phyloP scores from a whole-genome alignment of 768 basidiomycete genomes.

The Scleroderma bovista region DNA sequence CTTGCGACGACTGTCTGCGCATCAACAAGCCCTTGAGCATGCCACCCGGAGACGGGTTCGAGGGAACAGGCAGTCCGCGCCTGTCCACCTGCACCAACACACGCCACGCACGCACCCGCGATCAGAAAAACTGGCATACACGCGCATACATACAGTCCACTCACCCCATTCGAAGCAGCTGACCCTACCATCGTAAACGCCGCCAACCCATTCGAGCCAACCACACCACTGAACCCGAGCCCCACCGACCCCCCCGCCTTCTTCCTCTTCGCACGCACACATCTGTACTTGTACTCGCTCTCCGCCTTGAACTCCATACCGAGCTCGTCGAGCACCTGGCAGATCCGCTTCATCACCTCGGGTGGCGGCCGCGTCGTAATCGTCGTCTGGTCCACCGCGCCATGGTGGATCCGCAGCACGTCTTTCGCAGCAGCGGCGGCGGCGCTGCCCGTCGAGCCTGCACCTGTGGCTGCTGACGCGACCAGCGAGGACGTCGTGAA shows the following conservation, averaged over 20 bases:
- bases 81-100: constrained; percentile 68
- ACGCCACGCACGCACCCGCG: background rate
- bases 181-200: constrained; percentile 76
- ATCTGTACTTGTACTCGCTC: constrained; percentile 86
- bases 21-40: constrained; percentile 87
- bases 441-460: too few species aligned
- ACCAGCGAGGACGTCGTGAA: constrained; percentile 23
- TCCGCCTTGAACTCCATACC: constrained; percentile 86
- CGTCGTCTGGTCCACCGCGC: constrained; percentile 86
- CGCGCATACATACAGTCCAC: constrained; percentile 29
- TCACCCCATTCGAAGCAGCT: constrained; percentile 81
- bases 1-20: constrained; percentile 87
- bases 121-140: constrained; percentile 2
- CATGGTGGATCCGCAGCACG: constrained; percentile 78
- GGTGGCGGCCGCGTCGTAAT: constrained; percentile 81
- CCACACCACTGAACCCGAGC: constrained; percentile 37
- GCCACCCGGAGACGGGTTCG: constrained; percentile 63
- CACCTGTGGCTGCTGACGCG: too few species aligned
- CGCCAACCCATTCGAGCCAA: constrained; percentile 46
- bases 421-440: constrained; percentile 33
- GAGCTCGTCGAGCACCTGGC: constrained; percentile 77
- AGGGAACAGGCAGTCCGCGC: constrained; percentile 81
- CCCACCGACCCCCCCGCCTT: constrained; percentile 49
- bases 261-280: constrained; percentile 71
- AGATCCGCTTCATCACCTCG: constrained; percentile 84